Evolutionary conservation across 225 moss, liverwort and hornwort species (phyloP), one percentile per base, ranked within the genome.

Genomic region (Pseudisothecium myosuroides): DNA sequence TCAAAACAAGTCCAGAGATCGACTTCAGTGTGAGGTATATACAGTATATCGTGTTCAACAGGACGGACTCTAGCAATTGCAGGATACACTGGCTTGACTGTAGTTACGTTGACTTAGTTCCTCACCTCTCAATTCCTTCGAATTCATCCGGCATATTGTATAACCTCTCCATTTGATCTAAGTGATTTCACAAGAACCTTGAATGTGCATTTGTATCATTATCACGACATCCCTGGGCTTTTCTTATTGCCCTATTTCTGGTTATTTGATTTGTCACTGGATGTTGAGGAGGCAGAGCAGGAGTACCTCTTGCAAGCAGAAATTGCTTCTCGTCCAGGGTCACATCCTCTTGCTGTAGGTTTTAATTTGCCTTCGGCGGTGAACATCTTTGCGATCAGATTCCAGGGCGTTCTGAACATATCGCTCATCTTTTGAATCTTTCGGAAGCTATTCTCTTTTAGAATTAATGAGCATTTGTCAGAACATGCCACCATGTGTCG

Each of bases 321-420:
- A 69, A 87, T 95, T 67, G 87, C 96, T 81, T 87, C 90, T 90
- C 94, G 90, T 88, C 73, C 91, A 83, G 93, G 91, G 76, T 87
- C 92, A 74, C 84, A 94, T 60, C 88, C 93, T 37, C 92, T 96
- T 69, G 92, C 95, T 77, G 92, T 94, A 71, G 89, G 94, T 76
- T 37, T 96, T 32, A 32, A 31, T 15, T 96, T 91, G 93, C 98
- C 45, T 96, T 97, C 87, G 97, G 96, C 85, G 97, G 96, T 87
- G 96, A 97, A 92, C 97, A 98, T 90, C 94, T 98, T 86, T 97
- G 98, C 97, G 97, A 98, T 89, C 93, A 96, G 67, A 96, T 95
- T 90, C 95, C 96, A 87, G 96, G 96, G 83, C 85, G 96, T 90
- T 62, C 79, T 87, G 72, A 90, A 82, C 89, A 62, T 77, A 47